A percentile compares a stretch with the other conserved stretches of the same genome.
Conservation (phyloP, 352 stramenopile genomes). For the Aphanomyces euteiches region DNA sequence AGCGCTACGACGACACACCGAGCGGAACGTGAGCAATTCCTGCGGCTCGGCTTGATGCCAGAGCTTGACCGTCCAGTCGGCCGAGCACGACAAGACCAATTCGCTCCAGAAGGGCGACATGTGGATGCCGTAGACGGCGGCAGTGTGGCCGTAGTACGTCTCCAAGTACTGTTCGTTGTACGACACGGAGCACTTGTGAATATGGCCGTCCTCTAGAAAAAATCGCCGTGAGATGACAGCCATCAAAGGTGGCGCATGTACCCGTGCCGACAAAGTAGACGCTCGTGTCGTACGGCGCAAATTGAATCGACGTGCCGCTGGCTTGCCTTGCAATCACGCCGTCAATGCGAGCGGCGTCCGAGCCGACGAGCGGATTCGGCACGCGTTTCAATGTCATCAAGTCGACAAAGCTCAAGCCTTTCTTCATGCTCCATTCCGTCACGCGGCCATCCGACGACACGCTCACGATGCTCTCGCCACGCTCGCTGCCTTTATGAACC, state of each 20-base stretch:
- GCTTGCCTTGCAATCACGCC: conserved; percentile 86
- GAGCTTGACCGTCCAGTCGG: conserved; percentile 87
- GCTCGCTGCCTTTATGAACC: conserved; percentile 82
- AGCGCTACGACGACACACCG: conserved; percentile 23
- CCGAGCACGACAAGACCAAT: conserved; percentile 84
- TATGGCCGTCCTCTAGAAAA: conserved; percentile 82
- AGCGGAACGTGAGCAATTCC: conserved; percentile 67
- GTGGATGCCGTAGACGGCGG: conserved; percentile 85
- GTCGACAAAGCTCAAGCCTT: conserved; percentile 82
- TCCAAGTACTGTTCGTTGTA: conserved; percentile 94
- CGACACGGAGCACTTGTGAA: conserved; percentile 90
- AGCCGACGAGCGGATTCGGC: conserved; percentile 60
- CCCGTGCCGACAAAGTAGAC: conserved; percentile 87
- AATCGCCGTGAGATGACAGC: not conserved
- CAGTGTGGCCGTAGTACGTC: conserved; percentile 84
- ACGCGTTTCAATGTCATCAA: conserved; percentile 90
- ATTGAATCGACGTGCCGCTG: conserved; percentile 85
- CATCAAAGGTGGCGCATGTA: not conserved
- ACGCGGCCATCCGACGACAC: conserved; percentile 89
- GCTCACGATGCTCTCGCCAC: conserved; percentile 84
- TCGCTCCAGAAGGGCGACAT: conserved; percentile 83
- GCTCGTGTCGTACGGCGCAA: conserved; percentile 68
- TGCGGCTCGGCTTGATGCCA: conserved; percentile 62
- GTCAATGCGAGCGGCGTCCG: conserved; percentile 51
- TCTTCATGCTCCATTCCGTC: conserved; percentile 92